Evolutionary conservation across 306 rosid species (phyloP).

Genomic region (Rosa persica): DNA sequence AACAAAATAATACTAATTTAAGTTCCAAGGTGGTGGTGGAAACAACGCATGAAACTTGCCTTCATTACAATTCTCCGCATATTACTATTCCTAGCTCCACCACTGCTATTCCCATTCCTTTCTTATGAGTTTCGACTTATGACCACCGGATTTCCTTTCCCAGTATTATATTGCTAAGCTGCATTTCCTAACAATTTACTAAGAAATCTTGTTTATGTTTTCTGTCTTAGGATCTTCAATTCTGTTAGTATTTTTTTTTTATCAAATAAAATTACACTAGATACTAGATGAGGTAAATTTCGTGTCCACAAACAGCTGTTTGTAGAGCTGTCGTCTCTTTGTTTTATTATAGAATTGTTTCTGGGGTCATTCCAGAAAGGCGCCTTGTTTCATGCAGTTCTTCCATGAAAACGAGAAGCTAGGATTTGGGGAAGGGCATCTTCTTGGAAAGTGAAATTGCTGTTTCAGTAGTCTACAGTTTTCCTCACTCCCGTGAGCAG

Average conservation of each 20-base stretch:
- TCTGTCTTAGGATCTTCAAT: neutral
- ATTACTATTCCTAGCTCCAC: constrained; percentile 19
- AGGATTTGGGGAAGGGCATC: constrained; percentile 14
- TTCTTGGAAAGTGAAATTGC: constrained; percentile 24
- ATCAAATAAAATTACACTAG: too few relatives aligned
- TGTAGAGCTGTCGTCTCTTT: neutral
- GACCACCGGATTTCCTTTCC: neutral
- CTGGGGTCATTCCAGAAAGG: neutral
- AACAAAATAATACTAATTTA: neutral
- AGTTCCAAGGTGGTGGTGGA: constrained; percentile 14
- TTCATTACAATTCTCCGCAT: constrained; percentile 40
- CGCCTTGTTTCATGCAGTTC: neutral
- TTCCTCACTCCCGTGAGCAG: neutral
- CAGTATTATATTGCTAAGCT: neutral
- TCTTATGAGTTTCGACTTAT: too few relatives aligned
- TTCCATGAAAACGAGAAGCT: constrained; percentile 4
- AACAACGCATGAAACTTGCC: constrained; percentile 43
- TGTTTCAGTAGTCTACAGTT: neutral
- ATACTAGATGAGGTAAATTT: too few relatives aligned
- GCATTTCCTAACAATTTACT: neutral
- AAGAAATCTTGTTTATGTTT: too few relatives aligned
- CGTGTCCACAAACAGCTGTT: too few relatives aligned
- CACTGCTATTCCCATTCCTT: neutral
- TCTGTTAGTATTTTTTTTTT: neutral
- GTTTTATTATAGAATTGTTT: neutral